Base-by-base conservation (phyloP, 2,329 filamentous ascomycete species). In the Colletotrichum magnum region DNA sequence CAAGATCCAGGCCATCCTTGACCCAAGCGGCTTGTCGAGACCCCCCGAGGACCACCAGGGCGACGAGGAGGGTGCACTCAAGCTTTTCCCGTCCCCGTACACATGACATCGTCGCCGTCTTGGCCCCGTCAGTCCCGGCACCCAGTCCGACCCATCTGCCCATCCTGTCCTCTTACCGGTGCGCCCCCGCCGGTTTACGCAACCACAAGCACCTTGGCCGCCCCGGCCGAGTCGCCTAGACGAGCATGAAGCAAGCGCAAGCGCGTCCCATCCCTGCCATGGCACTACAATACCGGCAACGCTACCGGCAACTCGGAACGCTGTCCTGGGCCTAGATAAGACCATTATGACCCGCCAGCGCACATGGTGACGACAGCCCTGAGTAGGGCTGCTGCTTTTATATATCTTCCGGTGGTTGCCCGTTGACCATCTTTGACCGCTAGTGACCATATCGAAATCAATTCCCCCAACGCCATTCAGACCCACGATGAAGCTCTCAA, bases 31-130 rank as follows among this genome's bases (percentile, higher is more conserved):
- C 26, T 15, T 36, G 32, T 21, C 50, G 16, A 13, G 50, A 52
- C 45, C 6, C 24, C 18, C 32, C 6, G 10, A 36, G 10, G 45
- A 18, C 45, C 45, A n/a, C 18, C n/a, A 5, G 45, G n/a, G 18
- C 45, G n/a, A 48, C 45, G 6, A 48, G 21, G 45, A 24, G 18
- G 26, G 13, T 2, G 21, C 56, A 58, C n/a, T 65, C 56, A 69
- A 69, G 66, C 66, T 66, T 69, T 61, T 24, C 24, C 56, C 62
- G 26, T 56, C 66, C 26, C 66, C 66, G 45, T 60, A 18, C 56
- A 41, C 56, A 69, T 69, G 62, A 69, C 66, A 69, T 69, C 41
- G 66, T 47, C 39, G 43, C 56, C 66, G 15, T 53, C 66, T 61
- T 69, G 66, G 62, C 56, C 56, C 56, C 66, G 48, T 66, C 62